Evolutionary conservation across 2,329 filamentous ascomycete species (phyloP).

Genomic region (Huntiella moniliformis): DNA sequence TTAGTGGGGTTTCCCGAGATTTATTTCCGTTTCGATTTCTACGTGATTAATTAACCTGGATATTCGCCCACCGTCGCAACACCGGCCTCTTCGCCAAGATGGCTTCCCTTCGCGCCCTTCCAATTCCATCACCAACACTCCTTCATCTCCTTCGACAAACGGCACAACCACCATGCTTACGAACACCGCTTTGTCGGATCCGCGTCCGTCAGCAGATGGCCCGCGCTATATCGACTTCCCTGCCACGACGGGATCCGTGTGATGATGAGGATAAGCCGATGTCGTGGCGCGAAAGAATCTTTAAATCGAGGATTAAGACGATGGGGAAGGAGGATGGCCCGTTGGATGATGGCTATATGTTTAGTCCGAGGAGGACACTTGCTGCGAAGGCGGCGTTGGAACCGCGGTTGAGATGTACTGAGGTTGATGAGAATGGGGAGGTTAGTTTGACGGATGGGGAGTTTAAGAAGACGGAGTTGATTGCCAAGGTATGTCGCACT

Average conservation of each 20-base stretch:
- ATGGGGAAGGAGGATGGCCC: conserved; percentile 8
- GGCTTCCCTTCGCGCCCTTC: too few species aligned
- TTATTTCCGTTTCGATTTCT: too few species aligned
- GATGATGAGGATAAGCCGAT: conserved; percentile 8
- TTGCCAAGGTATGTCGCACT: conserved; percentile 61
- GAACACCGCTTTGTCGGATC: too few species aligned
- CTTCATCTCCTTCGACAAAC: too few species aligned
- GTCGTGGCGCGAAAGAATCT: conserved; percentile 11
- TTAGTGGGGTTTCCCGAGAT: too few species aligned
- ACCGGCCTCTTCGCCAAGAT: too few species aligned
- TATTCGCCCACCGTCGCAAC: too few species aligned
- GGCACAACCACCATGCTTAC: too few species aligned
- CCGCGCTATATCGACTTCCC: too few species aligned
- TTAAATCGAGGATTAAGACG: conserved; percentile 8
- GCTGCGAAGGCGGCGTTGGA: conserved; percentile 65
- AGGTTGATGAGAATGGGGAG: conserved; percentile 81
- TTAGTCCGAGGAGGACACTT: conserved; percentile 25
- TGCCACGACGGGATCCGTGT: not conserved
- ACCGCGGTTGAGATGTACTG: conserved; percentile 74
- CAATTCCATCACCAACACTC: too few species aligned
- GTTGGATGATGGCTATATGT: conserved; percentile 10
- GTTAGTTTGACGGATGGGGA: conserved; percentile 87
- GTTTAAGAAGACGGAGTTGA: conserved; percentile 94
- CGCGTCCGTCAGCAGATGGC: not conserved
- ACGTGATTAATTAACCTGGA: too few species aligned